Evolutionary conservation across 139 green algal genomes (phyloP).

Genomic region (Coelastrella sp.): DNA sequence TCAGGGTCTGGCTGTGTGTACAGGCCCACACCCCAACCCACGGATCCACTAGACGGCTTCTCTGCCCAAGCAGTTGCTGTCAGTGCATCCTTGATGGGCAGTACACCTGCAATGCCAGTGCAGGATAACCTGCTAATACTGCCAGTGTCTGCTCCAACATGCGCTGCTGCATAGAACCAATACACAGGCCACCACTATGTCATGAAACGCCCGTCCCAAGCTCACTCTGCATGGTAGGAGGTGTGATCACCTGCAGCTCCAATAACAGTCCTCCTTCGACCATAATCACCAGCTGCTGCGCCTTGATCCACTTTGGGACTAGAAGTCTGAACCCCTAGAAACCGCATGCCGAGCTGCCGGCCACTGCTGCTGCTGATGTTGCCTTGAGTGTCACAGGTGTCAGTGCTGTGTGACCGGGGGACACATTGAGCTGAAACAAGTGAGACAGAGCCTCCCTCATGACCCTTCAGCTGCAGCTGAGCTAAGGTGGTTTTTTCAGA

Average conservation of each 20-base stretch:
- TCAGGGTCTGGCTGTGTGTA: conserved; percentile 15
- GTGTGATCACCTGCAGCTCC: conserved; percentile 19
- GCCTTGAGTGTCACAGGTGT: no score
- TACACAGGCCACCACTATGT: no score
- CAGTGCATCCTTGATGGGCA: conserved; percentile 28
- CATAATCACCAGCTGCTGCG: conserved; percentile 11
- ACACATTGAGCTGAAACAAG: not conserved
- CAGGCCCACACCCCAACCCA: conserved; percentile 39
- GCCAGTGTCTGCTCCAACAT: no score
- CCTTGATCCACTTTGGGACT: not conserved
- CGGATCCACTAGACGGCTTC: not conserved
- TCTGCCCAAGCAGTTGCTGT: conserved; percentile 45
- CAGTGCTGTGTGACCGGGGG: not conserved
- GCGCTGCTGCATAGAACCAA: not conserved
- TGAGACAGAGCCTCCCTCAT: conserved; percentile 10
- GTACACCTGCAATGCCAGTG: not conserved
- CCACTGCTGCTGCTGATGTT: no score
- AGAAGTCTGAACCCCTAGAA: conserved; percentile 3
- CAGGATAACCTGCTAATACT: no score
- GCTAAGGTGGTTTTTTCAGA: not conserved
- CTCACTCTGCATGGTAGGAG: not conserved
- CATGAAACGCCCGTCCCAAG: no score
- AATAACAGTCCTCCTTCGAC: not conserved
- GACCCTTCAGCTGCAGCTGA: conserved; percentile 8
- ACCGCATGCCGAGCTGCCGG: not conserved